Evolutionary conservation across 768 basidiomycete species (phyloP), one percentile per base, ranked within the genome.

Genomic region (Phanerochaete carnosa): DNA sequence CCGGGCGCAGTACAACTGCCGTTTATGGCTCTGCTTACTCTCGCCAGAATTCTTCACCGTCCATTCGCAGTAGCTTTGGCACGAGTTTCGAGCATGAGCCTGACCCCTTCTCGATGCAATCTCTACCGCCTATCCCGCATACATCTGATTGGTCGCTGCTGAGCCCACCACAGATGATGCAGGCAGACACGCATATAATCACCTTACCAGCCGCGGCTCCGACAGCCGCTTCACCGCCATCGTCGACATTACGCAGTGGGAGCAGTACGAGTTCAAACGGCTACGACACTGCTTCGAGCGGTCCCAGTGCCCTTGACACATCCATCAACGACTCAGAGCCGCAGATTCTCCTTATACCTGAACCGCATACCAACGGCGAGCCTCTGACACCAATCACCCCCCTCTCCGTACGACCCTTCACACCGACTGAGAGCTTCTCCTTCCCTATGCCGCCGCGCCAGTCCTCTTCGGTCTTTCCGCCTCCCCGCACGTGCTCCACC

Each of bases 351-450:
- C 45, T 61, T 30, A 55, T 56, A 1, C 62, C 64, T 11, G 60
- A 28, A 13, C 55, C 32, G 58, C 6, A 55, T 55, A 30, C 54
- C 62, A 29, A 37, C 22, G 59, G 28, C 26, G 3, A 45, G 3
- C 45, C 29, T 9, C 49, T 4, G 16, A 32, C 56, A n/a, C 29
- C 68, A n/a, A 75, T 68, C 3, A 80, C 83, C 0, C 83, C 85
- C 25, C 84, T 88, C 78, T 84, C 79, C 39, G 85, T 86, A 22
- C 83, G 84, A 43, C 86, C 85, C 1, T 88, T 87, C 74, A 83
- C 86, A 0, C 83, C 85, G 12, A 81, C 82, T 19, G 88, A 90
- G 68, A 81, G 83, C 4, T 89, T 87, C 72, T 72, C 84, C 9
- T 89, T 90, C 76, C 88, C 88, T 2, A 82, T 81, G 57, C 88